These are phyloP conservation scores for Carpinus viminea DNA, from an alignment of 306 rosid genomes.

Conservation along the genomic window DNA sequence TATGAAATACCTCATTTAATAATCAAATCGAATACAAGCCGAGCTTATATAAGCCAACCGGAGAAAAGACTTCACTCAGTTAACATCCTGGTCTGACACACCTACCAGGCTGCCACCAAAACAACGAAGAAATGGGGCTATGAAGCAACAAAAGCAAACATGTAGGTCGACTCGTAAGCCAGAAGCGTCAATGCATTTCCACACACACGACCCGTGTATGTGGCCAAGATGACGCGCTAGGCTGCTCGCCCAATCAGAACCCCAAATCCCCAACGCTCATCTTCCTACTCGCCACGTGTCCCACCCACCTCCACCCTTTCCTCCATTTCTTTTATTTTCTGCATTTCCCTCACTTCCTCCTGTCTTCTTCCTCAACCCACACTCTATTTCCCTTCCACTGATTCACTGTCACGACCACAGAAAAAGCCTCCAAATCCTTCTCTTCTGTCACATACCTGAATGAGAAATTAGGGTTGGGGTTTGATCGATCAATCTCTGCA, in stretches of 20 bases:
- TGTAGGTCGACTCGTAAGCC: conserved; percentile 27
- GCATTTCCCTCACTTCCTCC: neutral
- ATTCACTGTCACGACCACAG: neutral
- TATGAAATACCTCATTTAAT: too few species aligned
- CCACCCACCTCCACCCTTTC: conserved; percentile 50
- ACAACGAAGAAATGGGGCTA: too few species aligned
- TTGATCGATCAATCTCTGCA: conserved; percentile 20
- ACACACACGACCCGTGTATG: conserved; percentile 16
- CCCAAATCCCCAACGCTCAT: conserved; percentile 39
- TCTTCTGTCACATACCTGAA: conserved; percentile 8
- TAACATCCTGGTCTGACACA: too few species aligned
- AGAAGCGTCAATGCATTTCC: conserved; percentile 36
- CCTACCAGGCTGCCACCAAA: too few species aligned
- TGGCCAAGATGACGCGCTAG: conserved; percentile 36
- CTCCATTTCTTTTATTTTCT: conserved; percentile 21
- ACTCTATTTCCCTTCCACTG: neutral
- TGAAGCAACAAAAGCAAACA: too few species aligned
- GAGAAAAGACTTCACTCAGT: too few species aligned
- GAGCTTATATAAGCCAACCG: too few species aligned
- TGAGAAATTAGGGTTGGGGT: conserved; percentile 44
- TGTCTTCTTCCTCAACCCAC: neutral
- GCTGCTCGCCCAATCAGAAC: conserved; percentile 50
- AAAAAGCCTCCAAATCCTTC: neutral
- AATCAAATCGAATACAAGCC: too few species aligned
- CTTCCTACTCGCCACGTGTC: conserved; percentile 69